A percentile compares a stretch with the other conserved stretches of the same genome.
Evolutionary conservation across 768 basidiomycete genomes (phyloP).

Genomic region (Phylloporus rhodoxanthus): DNA sequence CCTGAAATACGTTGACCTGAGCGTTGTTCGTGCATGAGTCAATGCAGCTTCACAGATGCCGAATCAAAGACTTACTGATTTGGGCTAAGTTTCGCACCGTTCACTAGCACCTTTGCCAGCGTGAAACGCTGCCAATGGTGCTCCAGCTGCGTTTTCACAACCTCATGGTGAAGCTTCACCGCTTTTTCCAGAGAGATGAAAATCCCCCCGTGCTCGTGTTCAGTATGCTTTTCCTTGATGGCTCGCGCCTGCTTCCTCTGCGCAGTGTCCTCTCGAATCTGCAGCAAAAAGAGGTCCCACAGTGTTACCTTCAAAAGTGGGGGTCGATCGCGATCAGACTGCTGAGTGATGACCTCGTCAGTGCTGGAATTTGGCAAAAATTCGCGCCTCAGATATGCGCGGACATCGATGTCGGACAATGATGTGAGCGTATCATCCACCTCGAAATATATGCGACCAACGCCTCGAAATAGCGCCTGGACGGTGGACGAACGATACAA

Average conservation of each 20-base stretch:
- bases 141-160: background rate
- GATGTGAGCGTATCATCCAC: background rate
- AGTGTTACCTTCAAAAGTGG: background rate
- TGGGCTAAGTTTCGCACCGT: background rate
- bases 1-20: too few relatives aligned
- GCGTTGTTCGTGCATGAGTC: too few relatives aligned
- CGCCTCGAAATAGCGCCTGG: constrained; percentile 8
- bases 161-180: background rate
- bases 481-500: background rate
- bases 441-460: background rate
- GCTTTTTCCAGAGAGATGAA: background rate
- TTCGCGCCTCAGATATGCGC: background rate
- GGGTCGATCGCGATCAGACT: background rate
- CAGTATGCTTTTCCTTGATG: background rate
- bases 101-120: constrained; percentile 1
- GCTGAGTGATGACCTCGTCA: background rate
- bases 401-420: background rate
- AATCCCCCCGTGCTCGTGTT: background rate
- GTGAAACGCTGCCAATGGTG: background rate
- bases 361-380: background rate
- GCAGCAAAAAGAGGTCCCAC: background rate
- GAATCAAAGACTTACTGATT: background rate
- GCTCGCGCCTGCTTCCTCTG: background rate
- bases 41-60: too few relatives aligned
- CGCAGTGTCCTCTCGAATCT: background rate